Conservation (phyloP, 1,284 basidiomycete species). For the Erythrobasidium hasegawianum region DNA sequence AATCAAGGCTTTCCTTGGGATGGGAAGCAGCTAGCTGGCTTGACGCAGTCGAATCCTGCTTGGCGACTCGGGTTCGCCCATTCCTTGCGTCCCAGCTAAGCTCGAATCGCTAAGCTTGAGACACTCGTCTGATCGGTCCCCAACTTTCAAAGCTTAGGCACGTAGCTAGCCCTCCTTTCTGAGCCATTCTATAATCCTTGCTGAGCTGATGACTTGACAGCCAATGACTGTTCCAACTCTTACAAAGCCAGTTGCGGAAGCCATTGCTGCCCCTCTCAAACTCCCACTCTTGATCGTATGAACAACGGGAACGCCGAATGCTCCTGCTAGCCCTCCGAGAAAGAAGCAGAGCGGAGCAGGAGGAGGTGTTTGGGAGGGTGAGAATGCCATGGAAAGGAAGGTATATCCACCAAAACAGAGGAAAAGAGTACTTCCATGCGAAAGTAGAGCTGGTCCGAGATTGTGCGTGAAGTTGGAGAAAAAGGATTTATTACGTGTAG, state of each 20-base stretch:
- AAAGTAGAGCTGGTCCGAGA: constrained; percentile 6
- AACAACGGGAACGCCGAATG: constrained; percentile 15
- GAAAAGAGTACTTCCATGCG: constrained; percentile 24
- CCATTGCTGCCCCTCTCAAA: neutral
- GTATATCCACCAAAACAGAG: constrained; percentile 30
- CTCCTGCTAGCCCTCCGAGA: constrained; percentile 16
- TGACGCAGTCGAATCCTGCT: no score
- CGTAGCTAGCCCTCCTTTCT: neutral
- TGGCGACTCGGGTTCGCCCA: no score
- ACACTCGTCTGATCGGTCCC: no score
- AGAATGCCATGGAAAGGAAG: constrained; percentile 10
- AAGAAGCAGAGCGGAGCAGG: constrained; percentile 10
- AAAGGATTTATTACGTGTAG: neutral
- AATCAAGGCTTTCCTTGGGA: no score
- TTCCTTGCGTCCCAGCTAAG: no score
- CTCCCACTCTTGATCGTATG: neutral
- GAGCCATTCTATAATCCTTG: constrained; percentile 19
- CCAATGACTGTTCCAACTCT: constrained; percentile 28
- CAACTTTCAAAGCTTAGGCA: no score
- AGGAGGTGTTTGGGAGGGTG: constrained; percentile 9
- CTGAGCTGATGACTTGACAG: constrained; percentile 8
- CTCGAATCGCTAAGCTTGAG: no score
- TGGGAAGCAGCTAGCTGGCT: no score
- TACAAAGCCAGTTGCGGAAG: constrained; percentile 21
- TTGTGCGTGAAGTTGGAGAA: neutral